phyloP scores from a whole-genome alignment of 495 filamentous ascomycete genomes.

The Hypoxylon fragiforme region DNA sequence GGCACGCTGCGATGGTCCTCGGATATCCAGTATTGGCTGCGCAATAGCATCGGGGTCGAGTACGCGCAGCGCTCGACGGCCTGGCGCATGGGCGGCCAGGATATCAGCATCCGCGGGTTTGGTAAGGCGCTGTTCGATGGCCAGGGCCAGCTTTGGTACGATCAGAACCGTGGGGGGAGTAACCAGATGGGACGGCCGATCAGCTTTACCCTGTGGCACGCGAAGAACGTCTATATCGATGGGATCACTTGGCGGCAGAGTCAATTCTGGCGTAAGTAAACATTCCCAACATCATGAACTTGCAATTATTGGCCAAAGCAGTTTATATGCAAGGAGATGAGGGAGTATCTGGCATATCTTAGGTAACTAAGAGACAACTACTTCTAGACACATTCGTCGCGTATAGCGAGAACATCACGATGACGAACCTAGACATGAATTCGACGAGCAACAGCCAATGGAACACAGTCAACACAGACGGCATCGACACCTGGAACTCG shows the following conservation, averaged over 20 bases:
- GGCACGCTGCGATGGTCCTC: slow-evolving; percentile 44
- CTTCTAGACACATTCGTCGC: slow-evolving; percentile 45
- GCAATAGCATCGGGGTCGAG: slow-evolving; percentile 40
- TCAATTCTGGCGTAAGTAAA: slow-evolving; percentile 48
- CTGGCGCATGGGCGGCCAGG: slow-evolving; percentile 45
- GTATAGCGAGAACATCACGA: slow-evolving; percentile 47
- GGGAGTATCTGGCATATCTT: neutral
- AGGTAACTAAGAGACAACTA: neutral
- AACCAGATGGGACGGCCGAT: slow-evolving; percentile 48
- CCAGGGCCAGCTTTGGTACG: slow-evolving; percentile 50
- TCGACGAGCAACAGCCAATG: slow-evolving; percentile 39
- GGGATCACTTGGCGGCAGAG: slow-evolving; percentile 47
- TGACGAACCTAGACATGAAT: slow-evolving; percentile 51
- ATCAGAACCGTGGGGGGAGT: slow-evolving; percentile 38
- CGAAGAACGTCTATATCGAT: slow-evolving; percentile 45
- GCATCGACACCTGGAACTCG: slow-evolving; percentile 50
- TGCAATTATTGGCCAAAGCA: too few relatives aligned
- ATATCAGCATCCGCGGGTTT: slow-evolving; percentile 43
- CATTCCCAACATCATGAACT: too few relatives aligned
- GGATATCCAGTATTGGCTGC: slow-evolving; percentile 47
- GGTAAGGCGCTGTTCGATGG: slow-evolving; percentile 48
- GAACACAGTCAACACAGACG: slow-evolving; percentile 48
- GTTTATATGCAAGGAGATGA: neutral
- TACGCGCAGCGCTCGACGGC: slow-evolving; percentile 45
- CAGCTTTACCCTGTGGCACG: slow-evolving; percentile 44